phyloP scores from a whole-genome alignment of 2,329 filamentous ascomycete species.

The Xylariaceae sp. region DNA sequence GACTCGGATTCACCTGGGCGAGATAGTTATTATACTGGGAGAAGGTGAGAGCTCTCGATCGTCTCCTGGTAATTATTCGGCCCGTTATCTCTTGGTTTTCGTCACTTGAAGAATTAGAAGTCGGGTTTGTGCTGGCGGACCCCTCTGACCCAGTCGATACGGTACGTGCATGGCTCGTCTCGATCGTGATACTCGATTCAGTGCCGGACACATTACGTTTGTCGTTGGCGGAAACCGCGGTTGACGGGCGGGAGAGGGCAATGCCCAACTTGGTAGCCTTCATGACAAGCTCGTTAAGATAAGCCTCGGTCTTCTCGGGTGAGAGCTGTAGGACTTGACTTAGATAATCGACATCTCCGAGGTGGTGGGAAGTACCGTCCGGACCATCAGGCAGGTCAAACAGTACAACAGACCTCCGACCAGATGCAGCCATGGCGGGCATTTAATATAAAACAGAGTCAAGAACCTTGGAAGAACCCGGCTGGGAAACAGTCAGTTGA shows the following conservation, averaged over 20 bases:
- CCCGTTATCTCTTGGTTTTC: conserved; percentile 25
- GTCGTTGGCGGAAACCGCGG: conserved; percentile 32
- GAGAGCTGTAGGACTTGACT: conserved; percentile 33
- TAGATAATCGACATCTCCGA: conserved; percentile 34
- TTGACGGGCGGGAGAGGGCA: conserved; percentile 33
- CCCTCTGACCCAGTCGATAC: conserved; percentile 46
- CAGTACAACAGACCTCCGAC: conserved; percentile 24
- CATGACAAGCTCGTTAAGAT: conserved; percentile 37
- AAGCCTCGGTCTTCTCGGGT: conserved; percentile 25
- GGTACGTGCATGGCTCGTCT: conserved; percentile 47
- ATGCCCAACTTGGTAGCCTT: conserved; percentile 44
- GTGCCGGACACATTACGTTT: conserved; percentile 44
- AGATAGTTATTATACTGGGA: conserved; percentile 57
- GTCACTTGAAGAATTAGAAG: conserved; percentile 47
- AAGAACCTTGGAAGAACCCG: conserved; percentile 12
- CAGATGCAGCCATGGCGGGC: conserved; percentile 30
- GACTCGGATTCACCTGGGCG: conserved; percentile 46
- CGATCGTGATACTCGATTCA: conserved; percentile 46
- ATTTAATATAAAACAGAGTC: conserved; percentile 13
- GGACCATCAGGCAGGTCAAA: conserved; percentile 17
- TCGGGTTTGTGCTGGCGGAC: conserved; percentile 46
- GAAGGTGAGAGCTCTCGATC: conserved; percentile 49
- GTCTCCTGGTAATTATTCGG: conserved; percentile 33
- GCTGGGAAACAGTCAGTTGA: conserved; percentile 21
- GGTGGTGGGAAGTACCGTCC: conserved; percentile 31